phyloP scores from a whole-genome alignment of 2,329 filamentous ascomycete genomes.

The Microdochium trichocladiopsis region DNA sequence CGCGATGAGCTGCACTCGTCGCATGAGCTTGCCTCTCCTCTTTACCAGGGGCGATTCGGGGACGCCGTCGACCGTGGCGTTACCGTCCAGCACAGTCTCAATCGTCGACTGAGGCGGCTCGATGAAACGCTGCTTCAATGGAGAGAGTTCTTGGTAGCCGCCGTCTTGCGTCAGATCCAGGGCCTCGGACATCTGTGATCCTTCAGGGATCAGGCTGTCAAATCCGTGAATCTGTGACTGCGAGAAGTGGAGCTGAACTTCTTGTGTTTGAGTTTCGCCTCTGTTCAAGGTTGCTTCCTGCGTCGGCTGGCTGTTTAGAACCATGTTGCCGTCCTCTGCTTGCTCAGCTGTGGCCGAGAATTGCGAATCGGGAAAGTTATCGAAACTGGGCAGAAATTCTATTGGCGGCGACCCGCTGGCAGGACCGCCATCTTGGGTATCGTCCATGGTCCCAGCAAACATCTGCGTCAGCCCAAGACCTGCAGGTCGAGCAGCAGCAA shows the following conservation, averaged over 20 bases:
- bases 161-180: conserved; percentile 75
- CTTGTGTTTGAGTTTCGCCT: conserved; percentile 33
- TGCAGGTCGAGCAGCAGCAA: conserved; percentile 44
- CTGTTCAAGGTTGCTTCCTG: conserved; percentile 27
- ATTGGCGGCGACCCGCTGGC: conserved; percentile 30
- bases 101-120: conserved; percentile 60
- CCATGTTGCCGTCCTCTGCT: conserved; percentile 37
- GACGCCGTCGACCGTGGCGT: conserved; percentile 25
- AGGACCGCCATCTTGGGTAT: conserved; percentile 34
- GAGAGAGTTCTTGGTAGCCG: conserved; percentile 68
- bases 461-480: conserved; percentile 79
- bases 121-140: conserved; percentile 60
- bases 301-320: conserved; percentile 41
- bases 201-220: conserved; percentile 43
- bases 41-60: conserved; percentile 61
- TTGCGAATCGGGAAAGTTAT: conserved; percentile 50
- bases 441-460: conserved; percentile 83
- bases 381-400: conserved; percentile 48
- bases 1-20: conserved; percentile 10
- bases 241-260: conserved; percentile 47
- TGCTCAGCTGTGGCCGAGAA: conserved; percentile 54
- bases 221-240: conserved; percentile 55
- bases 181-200: conserved; percentile 61
- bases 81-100: conserved; percentile 57
- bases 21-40: conserved; percentile 45